Conservation (phyloP, 2,329 filamentous ascomycete species). For the Colletotrichum sp. region DNA sequence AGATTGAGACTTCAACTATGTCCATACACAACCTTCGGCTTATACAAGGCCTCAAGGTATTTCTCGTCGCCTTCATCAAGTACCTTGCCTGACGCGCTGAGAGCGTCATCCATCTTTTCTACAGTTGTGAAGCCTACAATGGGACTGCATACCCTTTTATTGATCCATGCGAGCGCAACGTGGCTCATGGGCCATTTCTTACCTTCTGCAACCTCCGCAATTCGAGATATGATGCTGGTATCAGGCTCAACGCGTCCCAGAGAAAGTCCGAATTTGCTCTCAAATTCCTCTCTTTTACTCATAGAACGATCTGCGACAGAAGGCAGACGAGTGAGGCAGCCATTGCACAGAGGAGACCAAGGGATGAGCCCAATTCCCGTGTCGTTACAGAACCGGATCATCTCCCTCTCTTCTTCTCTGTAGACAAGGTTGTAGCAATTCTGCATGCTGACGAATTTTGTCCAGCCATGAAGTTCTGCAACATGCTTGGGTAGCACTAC, state of each 20-base stretch:
- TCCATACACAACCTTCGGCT: conserved; percentile 27
- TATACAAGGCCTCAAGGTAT: conserved; percentile 67
- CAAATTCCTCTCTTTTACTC: neutral
- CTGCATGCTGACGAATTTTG: neutral
- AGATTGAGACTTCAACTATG: neutral
- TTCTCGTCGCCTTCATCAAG: conserved; percentile 63
- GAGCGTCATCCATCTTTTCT: conserved; percentile 63
- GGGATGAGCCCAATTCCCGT: neutral
- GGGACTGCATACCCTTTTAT: conserved; percentile 56
- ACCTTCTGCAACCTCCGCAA: conserved; percentile 61
- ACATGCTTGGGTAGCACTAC: neutral
- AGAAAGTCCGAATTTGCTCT: neutral
- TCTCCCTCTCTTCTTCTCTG: neutral
- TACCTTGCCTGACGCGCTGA: conserved; percentile 46
- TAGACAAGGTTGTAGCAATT: neutral
- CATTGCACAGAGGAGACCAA: neutral
- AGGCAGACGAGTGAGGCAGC: neutral
- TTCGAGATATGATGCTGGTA: conserved; percentile 28
- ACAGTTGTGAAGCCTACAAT: conserved; percentile 66
- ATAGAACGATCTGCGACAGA: neutral
- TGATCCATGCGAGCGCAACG: conserved; percentile 67
- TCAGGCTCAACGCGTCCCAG: neutral
- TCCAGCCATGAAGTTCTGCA: neutral
- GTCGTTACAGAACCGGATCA: neutral
- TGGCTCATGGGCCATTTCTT: conserved; percentile 65